These are phyloP conservation scores for Forsythia suspensa DNA, from an alignment of 257 asterid species.

Conservation along the genomic window DNA sequence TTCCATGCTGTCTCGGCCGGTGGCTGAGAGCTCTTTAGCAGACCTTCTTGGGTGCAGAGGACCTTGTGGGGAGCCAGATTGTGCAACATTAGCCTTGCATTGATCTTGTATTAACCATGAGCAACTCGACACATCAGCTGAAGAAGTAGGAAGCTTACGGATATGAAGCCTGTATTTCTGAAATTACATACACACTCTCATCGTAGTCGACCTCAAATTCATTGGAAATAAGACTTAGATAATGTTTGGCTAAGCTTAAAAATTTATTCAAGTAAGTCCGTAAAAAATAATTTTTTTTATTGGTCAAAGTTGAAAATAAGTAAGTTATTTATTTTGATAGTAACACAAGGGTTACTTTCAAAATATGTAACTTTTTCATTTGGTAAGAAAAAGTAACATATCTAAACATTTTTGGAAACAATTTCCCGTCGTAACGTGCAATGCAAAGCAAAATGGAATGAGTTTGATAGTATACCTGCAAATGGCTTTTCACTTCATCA, in stretches of 20 bases:
- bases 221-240: background rate
- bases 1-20: conserved; percentile 35
- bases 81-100: background rate
- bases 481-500: conserved; percentile 57
- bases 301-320: background rate
- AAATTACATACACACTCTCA: background rate
- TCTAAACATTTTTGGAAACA: background rate
- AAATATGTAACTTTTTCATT: background rate
- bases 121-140: conserved; percentile 4
- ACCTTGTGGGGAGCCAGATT: conserved; percentile 47
- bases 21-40: conserved; percentile 25
- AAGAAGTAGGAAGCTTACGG: conserved; percentile 30
- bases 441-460: background rate
- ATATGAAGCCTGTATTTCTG: conserved; percentile 72
- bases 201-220: background rate
- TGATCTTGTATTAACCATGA: conserved; percentile 23
- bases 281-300: too few species aligned
- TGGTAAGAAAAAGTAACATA: background rate
- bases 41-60: conserved; percentile 35
- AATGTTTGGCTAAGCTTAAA: too few species aligned
- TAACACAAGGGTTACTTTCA: background rate
- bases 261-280: too few species aligned
- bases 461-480: conserved; percentile 34
- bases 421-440: background rate
- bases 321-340: background rate